Evolutionary conservation across 2,329 filamentous ascomycete species (phyloP), one percentile per base, ranked within the genome.

Genomic region (Periconia macrospinosa): DNA sequence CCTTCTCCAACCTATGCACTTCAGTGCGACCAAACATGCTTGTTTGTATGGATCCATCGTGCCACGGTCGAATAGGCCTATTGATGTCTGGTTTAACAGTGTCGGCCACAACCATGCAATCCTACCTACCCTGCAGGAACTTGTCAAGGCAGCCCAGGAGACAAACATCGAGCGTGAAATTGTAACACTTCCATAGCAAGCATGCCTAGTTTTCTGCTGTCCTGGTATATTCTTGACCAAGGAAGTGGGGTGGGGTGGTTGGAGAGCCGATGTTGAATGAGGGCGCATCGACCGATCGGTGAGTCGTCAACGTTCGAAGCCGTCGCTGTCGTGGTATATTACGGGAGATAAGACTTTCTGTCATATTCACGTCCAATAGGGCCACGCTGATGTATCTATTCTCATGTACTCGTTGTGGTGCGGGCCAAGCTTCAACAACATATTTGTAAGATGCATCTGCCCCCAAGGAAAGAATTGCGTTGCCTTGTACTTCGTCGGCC

Each of bases 291-390:
- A 1, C 72, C 73, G 8, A 72, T 60, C 0, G 71, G 73, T 1
- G 73, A 75, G 54, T 75, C 73, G 60, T 71, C 42, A 27, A 44
- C 42, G 19, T 23, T 44, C 17, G 27, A 44, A 20, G 19, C 27
- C 8, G 27, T 14, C 20, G 19, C 23, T 27, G 10, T 20, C 19
- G 14, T 44, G 8, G 14, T 15, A 44, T 19, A 20, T 23, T 11
- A 20, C 13, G 10, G 41, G n/a, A 42, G 11, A 11, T 18, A 18
- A n/a, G 6, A 37, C 33, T 37, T 37, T 13, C 15, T 37, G 11
- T 37, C 11, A 10, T 13, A 13, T 33, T 14, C 33, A 37, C 11
- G 33, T 13, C 33, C 15, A 27, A 27, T 27, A 27, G 23, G 23
- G 23, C 23, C 23, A 27, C 23, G 23, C 23, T 27, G 23, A 27